Conservation (phyloP, 2,329 filamentous ascomycete genomes). For the Samsoniella hepiali region DNA sequence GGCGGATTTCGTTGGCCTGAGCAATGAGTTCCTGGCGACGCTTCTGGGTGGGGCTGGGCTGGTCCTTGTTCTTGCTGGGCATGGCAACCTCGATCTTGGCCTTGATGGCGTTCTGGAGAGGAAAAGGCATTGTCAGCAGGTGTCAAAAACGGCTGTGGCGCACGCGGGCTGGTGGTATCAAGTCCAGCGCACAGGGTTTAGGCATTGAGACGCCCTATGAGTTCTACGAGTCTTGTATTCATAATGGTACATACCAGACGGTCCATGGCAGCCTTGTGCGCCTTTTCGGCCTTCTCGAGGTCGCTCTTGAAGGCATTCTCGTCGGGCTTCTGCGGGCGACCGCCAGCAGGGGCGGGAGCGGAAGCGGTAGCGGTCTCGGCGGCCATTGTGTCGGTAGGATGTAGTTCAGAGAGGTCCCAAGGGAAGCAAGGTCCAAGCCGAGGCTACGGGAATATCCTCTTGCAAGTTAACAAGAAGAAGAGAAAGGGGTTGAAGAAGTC, state of each 20-base stretch:
- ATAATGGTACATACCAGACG: slow-evolving; percentile 35
- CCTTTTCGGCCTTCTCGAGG: slow-evolving; percentile 81
- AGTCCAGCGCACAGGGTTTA: not conserved
- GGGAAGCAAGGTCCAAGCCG: slow-evolving; percentile 13
- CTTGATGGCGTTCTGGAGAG: slow-evolving; percentile 74
- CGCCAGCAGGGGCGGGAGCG: slow-evolving; percentile 38
- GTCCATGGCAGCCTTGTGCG: slow-evolving; percentile 73
- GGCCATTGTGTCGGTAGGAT: slow-evolving; percentile 41
- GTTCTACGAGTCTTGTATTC: not conserved
- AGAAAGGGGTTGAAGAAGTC: slow-evolving; percentile 5
- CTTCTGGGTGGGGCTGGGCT: slow-evolving; percentile 76
- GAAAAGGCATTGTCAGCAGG: slow-evolving; percentile 21
- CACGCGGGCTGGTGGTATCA: not conserved
- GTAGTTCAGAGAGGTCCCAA: slow-evolving; percentile 16
- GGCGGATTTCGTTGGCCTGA: slow-evolving; percentile 78
- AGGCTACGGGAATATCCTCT: slow-evolving; percentile 3
- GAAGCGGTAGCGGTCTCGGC: slow-evolving; percentile 43
- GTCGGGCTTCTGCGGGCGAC: slow-evolving; percentile 81
- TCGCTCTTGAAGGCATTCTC: slow-evolving; percentile 78
- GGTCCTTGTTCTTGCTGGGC: slow-evolving; percentile 70
- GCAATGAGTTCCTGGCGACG: slow-evolving; percentile 80
- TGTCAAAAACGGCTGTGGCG: slow-evolving; percentile 18
- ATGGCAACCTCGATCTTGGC: slow-evolving; percentile 81
- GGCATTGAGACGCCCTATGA: not conserved
- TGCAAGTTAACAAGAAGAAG: slow-evolving; percentile 9